phyloP scores from a whole-genome alignment of 2,329 filamentous ascomycete genomes.

The Cytospora leucostoma region DNA sequence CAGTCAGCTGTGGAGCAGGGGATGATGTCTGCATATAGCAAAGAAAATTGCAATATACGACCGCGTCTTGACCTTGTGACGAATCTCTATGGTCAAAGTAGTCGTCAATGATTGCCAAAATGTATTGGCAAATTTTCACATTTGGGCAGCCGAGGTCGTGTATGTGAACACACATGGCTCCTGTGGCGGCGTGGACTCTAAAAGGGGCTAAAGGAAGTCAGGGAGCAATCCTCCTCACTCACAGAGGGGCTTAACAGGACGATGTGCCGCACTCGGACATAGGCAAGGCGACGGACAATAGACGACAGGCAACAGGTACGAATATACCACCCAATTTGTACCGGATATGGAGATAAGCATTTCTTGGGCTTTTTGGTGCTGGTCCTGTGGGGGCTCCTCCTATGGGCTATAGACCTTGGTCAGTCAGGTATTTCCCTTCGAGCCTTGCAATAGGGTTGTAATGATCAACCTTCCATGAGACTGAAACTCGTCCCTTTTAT shows the following conservation, averaged over 20 bases:
- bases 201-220: not conserved
- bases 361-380: not conserved
- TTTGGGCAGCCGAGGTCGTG: not conserved
- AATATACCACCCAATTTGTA: not conserved
- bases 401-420: not conserved
- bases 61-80: not conserved
- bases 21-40: not conserved
- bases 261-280: not conserved
- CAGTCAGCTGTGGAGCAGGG: not conserved
- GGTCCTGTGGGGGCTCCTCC: not conserved
- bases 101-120: not conserved
- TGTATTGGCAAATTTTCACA: not conserved
- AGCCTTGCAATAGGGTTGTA: not conserved
- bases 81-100: not conserved
- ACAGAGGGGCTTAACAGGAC: not conserved
- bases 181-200: not conserved
- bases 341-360: not conserved
- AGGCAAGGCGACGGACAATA: not conserved
- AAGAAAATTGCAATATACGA: not conserved
- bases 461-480: slow-evolving; percentile 1
- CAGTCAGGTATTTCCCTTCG: not conserved
- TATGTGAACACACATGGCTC: not conserved
- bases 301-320: not conserved
- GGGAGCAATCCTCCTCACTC: not conserved
- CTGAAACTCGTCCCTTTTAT: not conserved